Percentiles rank a stretch among this genome's conserved stretches.
Evolutionary conservation across 2,329 filamentous ascomycete genomes (phyloP).

Genomic region (Monascus ruber): DNA sequence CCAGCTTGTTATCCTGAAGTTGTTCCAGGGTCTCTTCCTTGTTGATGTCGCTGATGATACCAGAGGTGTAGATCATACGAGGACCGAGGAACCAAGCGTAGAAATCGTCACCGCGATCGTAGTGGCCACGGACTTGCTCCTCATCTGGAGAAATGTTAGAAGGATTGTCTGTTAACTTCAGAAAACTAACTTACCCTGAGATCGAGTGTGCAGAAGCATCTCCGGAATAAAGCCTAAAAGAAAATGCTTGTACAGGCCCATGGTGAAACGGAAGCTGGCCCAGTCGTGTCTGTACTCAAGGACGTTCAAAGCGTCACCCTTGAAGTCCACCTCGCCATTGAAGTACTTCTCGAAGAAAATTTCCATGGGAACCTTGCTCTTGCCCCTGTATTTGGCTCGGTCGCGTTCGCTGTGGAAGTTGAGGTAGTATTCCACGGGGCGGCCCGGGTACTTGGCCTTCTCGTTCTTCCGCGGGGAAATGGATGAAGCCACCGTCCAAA

Average conservation of each 20-base stretch:
- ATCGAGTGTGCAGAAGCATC: conserved; percentile 82
- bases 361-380: conserved; percentile 47
- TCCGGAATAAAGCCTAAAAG: conserved; percentile 79
- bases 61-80: conserved; percentile 97
- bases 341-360: conserved; percentile 99
- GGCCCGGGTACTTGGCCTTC: conserved; percentile 76
- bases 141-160: conserved; percentile 53
- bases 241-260: conserved; percentile 77
- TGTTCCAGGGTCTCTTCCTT: conserved; percentile 85
- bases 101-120: conserved; percentile 96
- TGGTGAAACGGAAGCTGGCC: conserved; percentile 87
- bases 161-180: not conserved
- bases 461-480: conserved; percentile 85
- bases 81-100: conserved; percentile 98
- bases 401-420: conserved; percentile 37
- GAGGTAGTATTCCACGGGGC: conserved; percentile 77
- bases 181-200: conserved; percentile 51
- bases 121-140: conserved; percentile 95
- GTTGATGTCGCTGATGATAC: conserved; percentile 79
- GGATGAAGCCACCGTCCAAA: conserved; percentile 70
- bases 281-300: conserved; percentile 95
- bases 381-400: conserved; percentile 36
- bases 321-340: conserved; percentile 87
- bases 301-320: conserved; percentile 78
- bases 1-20: conserved; percentile 95